Percentiles rank a stretch among this genome's conserved stretches.
Conservation (phyloP, 768 basidiomycete species). For the Russula abietina region DNA sequence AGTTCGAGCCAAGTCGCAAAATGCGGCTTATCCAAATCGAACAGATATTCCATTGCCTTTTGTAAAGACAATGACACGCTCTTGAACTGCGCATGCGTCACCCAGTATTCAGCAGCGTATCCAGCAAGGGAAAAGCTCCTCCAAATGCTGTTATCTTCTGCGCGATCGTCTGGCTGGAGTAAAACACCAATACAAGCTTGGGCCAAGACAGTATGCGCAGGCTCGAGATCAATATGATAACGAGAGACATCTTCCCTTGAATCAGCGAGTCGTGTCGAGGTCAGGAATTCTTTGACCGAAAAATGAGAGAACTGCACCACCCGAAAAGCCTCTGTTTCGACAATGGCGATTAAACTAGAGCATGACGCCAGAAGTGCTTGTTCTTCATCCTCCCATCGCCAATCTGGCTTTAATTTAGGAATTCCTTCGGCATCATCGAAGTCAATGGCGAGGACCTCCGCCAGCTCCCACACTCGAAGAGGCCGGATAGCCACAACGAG, state of each 20-base stretch:
- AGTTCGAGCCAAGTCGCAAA: background rate
- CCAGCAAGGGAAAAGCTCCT: background rate
- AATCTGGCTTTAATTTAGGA: background rate
- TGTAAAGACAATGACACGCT: background rate
- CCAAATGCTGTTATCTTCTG: too few relatives aligned
- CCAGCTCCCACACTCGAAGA: background rate
- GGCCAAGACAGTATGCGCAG: background rate
- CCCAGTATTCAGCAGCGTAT: slow-evolving; percentile 2
- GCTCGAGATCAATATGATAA: background rate
- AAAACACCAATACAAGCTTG: background rate
- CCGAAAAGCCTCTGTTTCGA: background rate
- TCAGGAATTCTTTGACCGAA: slow-evolving; percentile 7
- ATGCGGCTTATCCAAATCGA: background rate
- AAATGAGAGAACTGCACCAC: slow-evolving; percentile 5
- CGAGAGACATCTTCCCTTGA: background rate
- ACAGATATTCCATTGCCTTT: background rate
- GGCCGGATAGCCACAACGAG: slow-evolving; percentile 2
- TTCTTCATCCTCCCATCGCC: slow-evolving; percentile 3
- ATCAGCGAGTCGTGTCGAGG: background rate
- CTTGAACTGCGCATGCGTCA: background rate
- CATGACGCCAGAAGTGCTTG: background rate
- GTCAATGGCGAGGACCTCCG: slow-evolving; percentile 5
- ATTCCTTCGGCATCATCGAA: background rate
- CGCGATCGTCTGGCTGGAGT: background rate
- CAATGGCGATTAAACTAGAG: background rate